Evolutionary conservation across 352 stramenopile genomes (phyloP), one percentile per base, ranked within the genome.

Genomic region (Pythium chondricola): DNA sequence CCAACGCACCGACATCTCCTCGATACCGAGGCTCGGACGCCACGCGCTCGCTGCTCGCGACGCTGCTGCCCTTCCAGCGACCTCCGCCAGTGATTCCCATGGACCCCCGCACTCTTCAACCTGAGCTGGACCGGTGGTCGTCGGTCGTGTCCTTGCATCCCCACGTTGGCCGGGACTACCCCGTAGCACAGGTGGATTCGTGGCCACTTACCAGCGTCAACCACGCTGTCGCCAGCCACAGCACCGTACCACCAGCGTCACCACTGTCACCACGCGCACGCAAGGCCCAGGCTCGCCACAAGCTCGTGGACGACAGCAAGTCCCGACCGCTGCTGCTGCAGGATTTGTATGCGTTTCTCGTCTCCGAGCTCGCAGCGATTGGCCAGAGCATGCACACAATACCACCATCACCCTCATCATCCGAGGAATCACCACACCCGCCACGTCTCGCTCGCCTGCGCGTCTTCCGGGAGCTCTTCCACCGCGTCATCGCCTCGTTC

Each of bases 401-500:
- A n/a, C 39, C 17, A 45, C 14, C 17, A 30, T 3, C 7, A 25
- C 4, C 26, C 8, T 25, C 14, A 20, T 21, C n/a, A 5, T 22
- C 8, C 8, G 29, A 33, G 13, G 29, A 33, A 33, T 8, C 8
- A 33, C 7, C 7, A 33, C 7, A 32, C 2, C 10, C 43, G 18
- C 53, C 51, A 8, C 67, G 65, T 56, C 48, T 85, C 2, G 48
- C 59, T 27, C 61, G 78, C 0, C 62, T 89, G 2, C 70, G 84
- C 25, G 62, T 86, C 3, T 85, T 81, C 40, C 69, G 73, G 4
- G 48, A 74, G 40, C 49, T 72, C 2, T 81, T 89, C 10, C 37
- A 68, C 27, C 63, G 65, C 11, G 33, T 86, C 0, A 85, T 87
- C 18, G 63, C 65, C 10, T 57, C 65, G 17, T 89, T 89, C 49